phyloP scores from a whole-genome alignment of 768 basidiomycete genomes.

The Russula lepida region DNA sequence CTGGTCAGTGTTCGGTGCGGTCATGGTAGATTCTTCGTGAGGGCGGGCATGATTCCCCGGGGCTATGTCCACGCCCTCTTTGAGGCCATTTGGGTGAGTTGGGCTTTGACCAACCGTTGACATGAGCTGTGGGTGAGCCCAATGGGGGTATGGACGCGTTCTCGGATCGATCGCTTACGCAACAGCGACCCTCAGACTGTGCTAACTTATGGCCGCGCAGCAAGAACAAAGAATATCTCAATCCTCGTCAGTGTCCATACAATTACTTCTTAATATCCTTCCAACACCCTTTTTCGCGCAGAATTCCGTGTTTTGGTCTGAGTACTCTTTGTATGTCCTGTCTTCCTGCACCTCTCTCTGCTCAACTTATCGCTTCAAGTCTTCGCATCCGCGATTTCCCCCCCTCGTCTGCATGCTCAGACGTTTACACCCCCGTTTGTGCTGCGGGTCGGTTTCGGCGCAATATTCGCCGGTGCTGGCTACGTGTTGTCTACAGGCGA shows the following conservation, averaged over 20 bases:
- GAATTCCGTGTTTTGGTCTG: constrained; percentile 27
- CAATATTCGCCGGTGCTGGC: constrained; percentile 37
- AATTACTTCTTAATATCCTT: neutral
- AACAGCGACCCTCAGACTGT: neutral
- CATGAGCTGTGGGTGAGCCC: constrained; percentile 1
- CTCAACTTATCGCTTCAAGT: constrained; percentile 25
- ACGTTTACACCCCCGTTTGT: constrained; percentile 35
- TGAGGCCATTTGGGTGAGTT: neutral
- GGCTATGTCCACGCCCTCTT: neutral
- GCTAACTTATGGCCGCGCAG: neutral
- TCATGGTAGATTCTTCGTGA: neutral
- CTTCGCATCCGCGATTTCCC: constrained; percentile 30
- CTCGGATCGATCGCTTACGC: constrained; percentile 1
- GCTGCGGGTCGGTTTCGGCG: constrained; percentile 36
- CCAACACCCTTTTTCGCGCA: neutral
- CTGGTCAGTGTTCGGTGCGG: neutral
- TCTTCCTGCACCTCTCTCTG: neutral
- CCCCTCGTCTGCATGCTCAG: constrained; percentile 27
- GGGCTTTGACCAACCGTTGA: constrained; percentile 4
- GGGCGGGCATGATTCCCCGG: neutral
- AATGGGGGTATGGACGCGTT: neutral
- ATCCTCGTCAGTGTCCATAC: constrained; percentile 19
- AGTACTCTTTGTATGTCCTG: constrained; percentile 30
- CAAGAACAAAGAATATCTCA: constrained; percentile 16
- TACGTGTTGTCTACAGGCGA: constrained; percentile 37